A percentile compares a stretch with the other conserved stretches of the same genome.
Evolutionary conservation across 371 early-diverging fungal species (phyloP).

Genomic region (Actinomortierella wolfii): DNA sequence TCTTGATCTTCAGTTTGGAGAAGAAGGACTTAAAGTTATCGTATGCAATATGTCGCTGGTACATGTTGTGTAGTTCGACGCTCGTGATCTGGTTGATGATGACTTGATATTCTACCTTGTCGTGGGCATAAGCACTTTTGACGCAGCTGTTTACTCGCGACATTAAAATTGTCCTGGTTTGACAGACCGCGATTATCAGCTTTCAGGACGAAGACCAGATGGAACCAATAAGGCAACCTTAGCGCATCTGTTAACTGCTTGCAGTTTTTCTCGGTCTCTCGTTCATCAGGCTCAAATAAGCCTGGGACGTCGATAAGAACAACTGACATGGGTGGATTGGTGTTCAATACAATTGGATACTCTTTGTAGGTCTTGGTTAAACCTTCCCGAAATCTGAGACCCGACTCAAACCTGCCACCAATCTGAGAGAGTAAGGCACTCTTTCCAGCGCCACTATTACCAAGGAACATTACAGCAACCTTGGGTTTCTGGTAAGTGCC

Average conservation of each 20-base stretch:
- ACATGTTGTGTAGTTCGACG: neutral
- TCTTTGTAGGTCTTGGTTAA: slow-evolving; percentile 1
- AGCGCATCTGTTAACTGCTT: slow-evolving; percentile 7
- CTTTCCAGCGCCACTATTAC: slow-evolving; percentile 8
- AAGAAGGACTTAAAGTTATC: neutral
- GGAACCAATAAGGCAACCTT: slow-evolving; percentile 7
- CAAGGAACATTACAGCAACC: slow-evolving; percentile 8
- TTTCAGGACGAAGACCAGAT: slow-evolving; percentile 9
- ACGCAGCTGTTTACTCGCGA: too few species aligned
- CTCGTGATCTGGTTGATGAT: slow-evolving; percentile 11
- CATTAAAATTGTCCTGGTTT: neutral
- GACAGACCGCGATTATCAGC: neutral
- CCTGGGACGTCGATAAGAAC: slow-evolving; percentile 11
- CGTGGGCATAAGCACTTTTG: too few species aligned
- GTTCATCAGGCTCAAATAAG: neutral
- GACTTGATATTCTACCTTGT: slow-evolving; percentile 4
- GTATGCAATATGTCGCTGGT: slow-evolving; percentile 1
- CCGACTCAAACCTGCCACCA: slow-evolving; percentile 8
- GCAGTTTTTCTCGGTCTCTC: slow-evolving; percentile 2
- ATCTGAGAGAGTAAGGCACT: neutral
- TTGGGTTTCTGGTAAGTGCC: neutral
- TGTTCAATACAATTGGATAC: too few species aligned
- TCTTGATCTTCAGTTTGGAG: neutral
- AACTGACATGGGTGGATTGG: neutral
- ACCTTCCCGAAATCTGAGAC: neutral